phyloP scores from a whole-genome alignment of 805 yeast genomes.

The Schwanniomyces occidentalis region DNA sequence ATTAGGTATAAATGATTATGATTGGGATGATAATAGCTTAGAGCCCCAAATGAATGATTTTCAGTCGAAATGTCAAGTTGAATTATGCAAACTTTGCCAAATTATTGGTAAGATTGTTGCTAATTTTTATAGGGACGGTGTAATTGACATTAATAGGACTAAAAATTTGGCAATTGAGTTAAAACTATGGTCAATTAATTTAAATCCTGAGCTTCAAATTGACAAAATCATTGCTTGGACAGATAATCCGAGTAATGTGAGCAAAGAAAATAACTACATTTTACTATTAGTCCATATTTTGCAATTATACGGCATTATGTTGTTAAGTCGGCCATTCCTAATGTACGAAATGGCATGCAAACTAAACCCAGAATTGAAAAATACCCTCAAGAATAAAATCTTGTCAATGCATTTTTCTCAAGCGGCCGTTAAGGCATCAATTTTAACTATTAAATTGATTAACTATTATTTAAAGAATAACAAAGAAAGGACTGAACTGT shows the following conservation, averaged over 20 bases:
- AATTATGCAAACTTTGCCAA: slow-evolving; percentile 25
- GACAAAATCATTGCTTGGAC: slow-evolving; percentile 9
- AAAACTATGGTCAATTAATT: slow-evolving; percentile 32
- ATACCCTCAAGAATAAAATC: slow-evolving; percentile 5
- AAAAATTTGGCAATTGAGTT: slow-evolving; percentile 36
- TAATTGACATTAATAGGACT: slow-evolving; percentile 28
- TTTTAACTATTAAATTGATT: slow-evolving; percentile 15
- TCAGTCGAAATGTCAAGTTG: slow-evolving; percentile 25
- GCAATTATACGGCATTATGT: slow-evolving; percentile 37
- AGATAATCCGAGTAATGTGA: slow-evolving; percentile 1
- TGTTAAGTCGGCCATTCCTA: slow-evolving; percentile 44
- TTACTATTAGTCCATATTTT: slow-evolving; percentile 33
- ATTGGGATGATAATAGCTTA: slow-evolving; percentile 35
- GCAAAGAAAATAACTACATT: slow-evolving; percentile 13
- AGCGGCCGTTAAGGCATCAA: slow-evolving; percentile 16
- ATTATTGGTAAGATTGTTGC: slow-evolving; percentile 31
- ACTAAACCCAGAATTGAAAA: background rate
- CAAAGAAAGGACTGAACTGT: slow-evolving; percentile 12
- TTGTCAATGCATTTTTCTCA: slow-evolving; percentile 11
- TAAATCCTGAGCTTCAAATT: slow-evolving; percentile 31
- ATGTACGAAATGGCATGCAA: slow-evolving; percentile 19
- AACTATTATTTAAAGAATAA: slow-evolving; percentile 13
- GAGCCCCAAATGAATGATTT: slow-evolving; percentile 14
- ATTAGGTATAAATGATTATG: slow-evolving; percentile 31
- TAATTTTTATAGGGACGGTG: slow-evolving; percentile 30